These are phyloP conservation scores for Nothopassalora personata DNA, from an alignment of 2,329 filamentous ascomycete genomes.

Conservation along the genomic window DNA sequence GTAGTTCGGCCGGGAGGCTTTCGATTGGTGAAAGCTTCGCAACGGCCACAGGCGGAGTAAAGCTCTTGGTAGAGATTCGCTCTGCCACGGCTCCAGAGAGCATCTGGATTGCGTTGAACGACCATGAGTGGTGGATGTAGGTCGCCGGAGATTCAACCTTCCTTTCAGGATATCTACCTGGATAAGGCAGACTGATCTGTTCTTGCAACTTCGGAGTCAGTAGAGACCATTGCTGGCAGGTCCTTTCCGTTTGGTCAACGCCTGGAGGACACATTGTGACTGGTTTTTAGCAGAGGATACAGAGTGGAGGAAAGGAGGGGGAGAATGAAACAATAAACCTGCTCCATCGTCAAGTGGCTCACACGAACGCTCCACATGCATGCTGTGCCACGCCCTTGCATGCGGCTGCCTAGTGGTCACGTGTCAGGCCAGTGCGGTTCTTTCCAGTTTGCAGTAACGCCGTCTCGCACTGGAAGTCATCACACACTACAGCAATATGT, in stretches of 20 bases:
- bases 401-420: neutral
- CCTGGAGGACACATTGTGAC: neutral
- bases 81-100: neutral
- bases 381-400: neutral
- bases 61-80: neutral
- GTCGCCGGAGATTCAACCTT: neutral
- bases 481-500: neutral
- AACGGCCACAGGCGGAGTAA: neutral
- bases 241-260: neutral
- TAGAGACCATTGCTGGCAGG: neutral
- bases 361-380: neutral
- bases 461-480: too few species aligned
- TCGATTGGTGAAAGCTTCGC: constrained; percentile 1
- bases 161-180: too few species aligned
- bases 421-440: neutral
- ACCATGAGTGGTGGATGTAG: neutral
- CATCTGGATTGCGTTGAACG: neutral
- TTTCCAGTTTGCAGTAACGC: too few species aligned
- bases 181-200: neutral
- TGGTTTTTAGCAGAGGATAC: neutral
- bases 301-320: neutral
- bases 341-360: neutral
- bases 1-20: constrained; percentile 5
- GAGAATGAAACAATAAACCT: neutral
- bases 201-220: neutral